These are phyloP conservation scores for Lactarius quietus DNA, from an alignment of 768 basidiomycete genomes.

Conservation along the genomic window DNA sequence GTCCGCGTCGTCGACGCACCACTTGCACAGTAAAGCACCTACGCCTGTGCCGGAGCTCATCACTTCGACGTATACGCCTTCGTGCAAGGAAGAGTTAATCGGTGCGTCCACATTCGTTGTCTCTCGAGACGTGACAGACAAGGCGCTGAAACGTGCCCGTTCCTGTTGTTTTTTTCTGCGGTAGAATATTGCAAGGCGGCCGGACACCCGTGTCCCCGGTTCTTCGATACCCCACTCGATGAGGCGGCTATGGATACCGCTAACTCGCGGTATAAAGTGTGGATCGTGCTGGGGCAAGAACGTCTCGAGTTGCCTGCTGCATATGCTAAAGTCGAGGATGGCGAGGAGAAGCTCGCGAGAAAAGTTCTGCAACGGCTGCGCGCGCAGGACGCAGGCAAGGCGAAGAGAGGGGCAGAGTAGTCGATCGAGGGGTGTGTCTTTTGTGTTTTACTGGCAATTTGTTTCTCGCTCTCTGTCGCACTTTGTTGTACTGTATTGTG, in stretches of 20 bases:
- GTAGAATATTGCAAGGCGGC: slow-evolving; percentile 13
- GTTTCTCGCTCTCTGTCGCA: not conserved
- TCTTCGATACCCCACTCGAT: slow-evolving; percentile 1
- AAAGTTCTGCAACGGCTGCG: slow-evolving; percentile 27
- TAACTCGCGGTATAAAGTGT: slow-evolving; percentile 19
- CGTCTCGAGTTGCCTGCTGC: slow-evolving; percentile 24
- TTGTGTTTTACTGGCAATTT: not conserved
- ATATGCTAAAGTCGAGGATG: slow-evolving; percentile 18
- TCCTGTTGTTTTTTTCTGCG: too few relatives aligned
- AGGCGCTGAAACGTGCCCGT: not conserved
- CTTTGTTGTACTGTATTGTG: not conserved
- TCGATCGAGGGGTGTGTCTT: too few relatives aligned
- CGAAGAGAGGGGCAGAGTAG: not conserved
- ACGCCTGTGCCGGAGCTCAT: not conserved
- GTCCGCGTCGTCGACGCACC: not conserved
- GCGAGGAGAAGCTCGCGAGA: slow-evolving; percentile 27
- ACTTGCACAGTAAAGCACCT: not conserved
- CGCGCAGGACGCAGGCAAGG: not conserved
- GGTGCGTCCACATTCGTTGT: not conserved
- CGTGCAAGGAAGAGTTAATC: slow-evolving; percentile 8
- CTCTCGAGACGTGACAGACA: too few relatives aligned
- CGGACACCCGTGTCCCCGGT: slow-evolving; percentile 3
- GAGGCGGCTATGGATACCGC: not conserved
- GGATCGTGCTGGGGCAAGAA: slow-evolving; percentile 27
- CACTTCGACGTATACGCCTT: not conserved